These are phyloP conservation scores for Yamadazyma oceani DNA, from an alignment of 1,139 yeast genomes.

Conservation along the genomic window DNA sequence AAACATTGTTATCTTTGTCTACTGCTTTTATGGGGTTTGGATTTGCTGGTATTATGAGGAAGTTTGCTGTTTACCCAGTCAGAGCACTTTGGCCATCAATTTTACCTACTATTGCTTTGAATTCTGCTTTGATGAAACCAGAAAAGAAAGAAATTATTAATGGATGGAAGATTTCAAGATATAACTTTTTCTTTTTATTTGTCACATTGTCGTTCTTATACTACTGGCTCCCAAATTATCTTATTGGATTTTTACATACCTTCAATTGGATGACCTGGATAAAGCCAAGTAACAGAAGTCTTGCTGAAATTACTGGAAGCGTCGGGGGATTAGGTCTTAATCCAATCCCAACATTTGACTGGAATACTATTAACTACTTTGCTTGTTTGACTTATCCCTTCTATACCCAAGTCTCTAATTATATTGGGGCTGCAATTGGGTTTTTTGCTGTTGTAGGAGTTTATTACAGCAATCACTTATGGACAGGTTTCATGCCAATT, in stretches of 20 bases:
- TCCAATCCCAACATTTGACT: constrained; percentile 44
- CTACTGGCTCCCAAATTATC: constrained; percentile 42
- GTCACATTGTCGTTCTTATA: constrained; percentile 33
- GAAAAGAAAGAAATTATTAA: constrained; percentile 29
- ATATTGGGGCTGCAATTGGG: constrained; percentile 31
- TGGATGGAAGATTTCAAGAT: constrained; percentile 43
- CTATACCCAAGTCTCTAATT: constrained; percentile 34
- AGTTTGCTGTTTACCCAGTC: constrained; percentile 41
- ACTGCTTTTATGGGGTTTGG: constrained; percentile 48
- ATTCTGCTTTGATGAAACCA: constrained; percentile 38
- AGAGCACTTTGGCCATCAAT: constrained; percentile 47
- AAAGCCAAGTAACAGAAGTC: constrained; percentile 36
- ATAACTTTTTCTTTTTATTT: constrained; percentile 34
- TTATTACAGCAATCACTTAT: constrained; percentile 34
- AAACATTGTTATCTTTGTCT: constrained; percentile 35
- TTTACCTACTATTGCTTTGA: constrained; percentile 43
- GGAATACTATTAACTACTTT: constrained; percentile 39
- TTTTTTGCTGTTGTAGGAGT: constrained; percentile 31
- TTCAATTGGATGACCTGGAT: constrained; percentile 51
- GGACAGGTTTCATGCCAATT: constrained; percentile 39
- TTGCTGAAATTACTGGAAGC: constrained; percentile 38
- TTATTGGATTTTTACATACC: constrained; percentile 36
- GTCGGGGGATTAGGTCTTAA: constrained; percentile 41
- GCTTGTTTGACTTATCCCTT: constrained; percentile 40
- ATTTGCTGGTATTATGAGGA: constrained; percentile 44